phyloP scores from a whole-genome alignment of 1,139 yeast genomes.

The Debaryomycetaceae sp. region DNA sequence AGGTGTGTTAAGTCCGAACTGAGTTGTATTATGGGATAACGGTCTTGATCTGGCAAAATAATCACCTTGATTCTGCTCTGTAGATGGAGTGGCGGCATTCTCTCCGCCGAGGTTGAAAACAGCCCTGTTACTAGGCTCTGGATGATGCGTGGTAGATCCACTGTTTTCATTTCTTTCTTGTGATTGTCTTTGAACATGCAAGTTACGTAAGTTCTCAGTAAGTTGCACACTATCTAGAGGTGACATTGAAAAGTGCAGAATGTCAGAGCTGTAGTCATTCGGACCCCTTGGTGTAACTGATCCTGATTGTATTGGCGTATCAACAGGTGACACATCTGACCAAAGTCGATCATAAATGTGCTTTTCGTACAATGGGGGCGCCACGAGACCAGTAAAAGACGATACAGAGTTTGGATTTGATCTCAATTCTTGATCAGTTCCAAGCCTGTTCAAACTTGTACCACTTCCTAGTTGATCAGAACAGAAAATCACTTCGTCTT shows the following conservation, averaged over 20 bases:
- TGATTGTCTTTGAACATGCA: slow-evolving; percentile 49
- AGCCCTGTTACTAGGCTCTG: slow-evolving; percentile 4
- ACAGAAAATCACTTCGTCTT: slow-evolving; percentile 27
- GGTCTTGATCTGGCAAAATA: slow-evolving; percentile 18
- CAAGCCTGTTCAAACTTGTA: slow-evolving; percentile 27
- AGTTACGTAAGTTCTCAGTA: slow-evolving; percentile 51
- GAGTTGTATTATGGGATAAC: slow-evolving; percentile 4
- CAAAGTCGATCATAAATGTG: slow-evolving; percentile 85
- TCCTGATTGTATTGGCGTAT: slow-evolving; percentile 56
- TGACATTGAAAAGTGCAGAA: slow-evolving; percentile 40
- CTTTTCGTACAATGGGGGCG: slow-evolving; percentile 87
- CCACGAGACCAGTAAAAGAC: slow-evolving; percentile 51
- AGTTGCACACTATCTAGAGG: slow-evolving; percentile 43
- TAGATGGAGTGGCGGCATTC: slow-evolving; percentile 11
- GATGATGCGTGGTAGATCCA: slow-evolving; percentile 7
- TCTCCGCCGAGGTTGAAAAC: slow-evolving; percentile 44
- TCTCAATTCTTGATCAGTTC: slow-evolving; percentile 10
- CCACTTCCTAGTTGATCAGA: slow-evolving; percentile 25
- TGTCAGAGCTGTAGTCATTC: slow-evolving; percentile 11
- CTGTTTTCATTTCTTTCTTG: slow-evolving; percentile 20
- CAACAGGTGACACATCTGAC: slow-evolving; percentile 62
- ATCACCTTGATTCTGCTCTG: slow-evolving; percentile 15
- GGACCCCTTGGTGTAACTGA: slow-evolving; percentile 42
- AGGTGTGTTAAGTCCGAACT: slow-evolving; percentile 12
- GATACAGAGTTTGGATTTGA: slow-evolving; percentile 30